Conservation (phyloP, 2,329 filamentous ascomycete species). For the Aspergillus sp. region DNA sequence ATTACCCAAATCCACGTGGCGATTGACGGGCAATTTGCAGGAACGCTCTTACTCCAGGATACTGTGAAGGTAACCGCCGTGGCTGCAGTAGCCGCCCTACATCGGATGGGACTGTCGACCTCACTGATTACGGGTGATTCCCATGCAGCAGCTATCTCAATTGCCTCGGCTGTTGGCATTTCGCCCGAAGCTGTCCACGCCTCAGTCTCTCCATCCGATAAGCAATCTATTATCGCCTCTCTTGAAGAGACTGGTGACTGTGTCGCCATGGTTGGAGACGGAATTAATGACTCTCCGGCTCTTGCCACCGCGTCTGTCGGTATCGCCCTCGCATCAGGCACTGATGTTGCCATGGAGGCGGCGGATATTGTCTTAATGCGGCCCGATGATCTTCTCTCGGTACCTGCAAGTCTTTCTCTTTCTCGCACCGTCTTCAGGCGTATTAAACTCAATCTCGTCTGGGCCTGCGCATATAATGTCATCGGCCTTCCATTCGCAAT, state of each 20-base stretch:
- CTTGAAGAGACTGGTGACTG: slow-evolving; percentile 73
- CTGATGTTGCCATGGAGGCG: slow-evolving; percentile 96
- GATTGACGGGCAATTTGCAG: slow-evolving; percentile 77
- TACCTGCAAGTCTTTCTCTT: slow-evolving; percentile 82
- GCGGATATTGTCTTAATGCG: slow-evolving; percentile 96
- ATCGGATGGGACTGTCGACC: slow-evolving; percentile 79
- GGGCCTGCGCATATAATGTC: slow-evolving; percentile 91
- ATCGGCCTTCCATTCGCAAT: slow-evolving; percentile 93
- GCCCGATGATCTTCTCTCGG: slow-evolving; percentile 84
- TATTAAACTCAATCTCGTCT: slow-evolving; percentile 90
- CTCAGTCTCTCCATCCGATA: slow-evolving; percentile 86
- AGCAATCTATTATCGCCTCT: slow-evolving; percentile 77
- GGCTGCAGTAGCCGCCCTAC: slow-evolving; percentile 76
- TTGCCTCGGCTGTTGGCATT: slow-evolving; percentile 82
- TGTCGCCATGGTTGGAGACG: slow-evolving; percentile 96
- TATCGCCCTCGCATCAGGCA: slow-evolving; percentile 88
- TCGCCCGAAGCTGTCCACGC: slow-evolving; percentile 73
- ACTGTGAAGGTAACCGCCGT: slow-evolving; percentile 85
- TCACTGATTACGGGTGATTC: slow-evolving; percentile 96
- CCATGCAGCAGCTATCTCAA: slow-evolving; percentile 75
- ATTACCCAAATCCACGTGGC: slow-evolving; percentile 91
- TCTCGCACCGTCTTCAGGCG: slow-evolving; percentile 82
- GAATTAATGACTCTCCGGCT: slow-evolving; percentile 96
- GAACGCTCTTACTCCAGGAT: slow-evolving; percentile 80
- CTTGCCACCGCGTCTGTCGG: slow-evolving; percentile 90